A percentile compares a stretch with the other conserved stretches of the same genome.
These are phyloP conservation scores for Tuber magnatum DNA, from an alignment of 495 filamentous ascomycete genomes.

Conservation along the genomic window DNA sequence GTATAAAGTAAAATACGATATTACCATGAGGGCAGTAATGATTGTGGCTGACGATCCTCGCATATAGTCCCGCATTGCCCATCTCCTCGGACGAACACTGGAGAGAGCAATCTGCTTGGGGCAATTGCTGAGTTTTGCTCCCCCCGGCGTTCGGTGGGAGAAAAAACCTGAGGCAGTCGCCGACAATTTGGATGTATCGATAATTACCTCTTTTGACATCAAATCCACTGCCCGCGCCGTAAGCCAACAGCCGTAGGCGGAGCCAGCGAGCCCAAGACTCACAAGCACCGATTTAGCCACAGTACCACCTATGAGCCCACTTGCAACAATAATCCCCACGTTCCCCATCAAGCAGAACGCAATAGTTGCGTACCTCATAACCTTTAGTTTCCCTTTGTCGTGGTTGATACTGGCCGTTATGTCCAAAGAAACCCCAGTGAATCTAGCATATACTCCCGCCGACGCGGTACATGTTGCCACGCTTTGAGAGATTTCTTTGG, in stretches of 20 bases:
- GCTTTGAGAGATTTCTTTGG: background rate
- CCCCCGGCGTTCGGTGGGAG: background rate
- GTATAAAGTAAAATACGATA: conserved; percentile 9
- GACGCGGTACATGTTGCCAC: background rate
- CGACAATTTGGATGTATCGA: background rate
- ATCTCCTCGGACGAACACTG: background rate
- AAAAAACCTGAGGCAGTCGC: background rate
- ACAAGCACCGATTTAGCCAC: background rate
- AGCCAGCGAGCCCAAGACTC: background rate
- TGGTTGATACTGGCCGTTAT: background rate
- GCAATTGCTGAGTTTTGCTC: background rate
- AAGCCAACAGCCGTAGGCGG: background rate
- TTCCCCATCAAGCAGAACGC: background rate
- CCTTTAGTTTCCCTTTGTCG: background rate
- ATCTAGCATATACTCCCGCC: background rate
- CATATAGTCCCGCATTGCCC: background rate
- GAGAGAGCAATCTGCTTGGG: background rate
- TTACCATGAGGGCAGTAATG: background rate
- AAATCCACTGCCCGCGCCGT: background rate
- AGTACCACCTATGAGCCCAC: background rate
- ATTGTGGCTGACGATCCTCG: background rate
- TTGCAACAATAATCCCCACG: background rate
- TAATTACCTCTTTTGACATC: background rate
- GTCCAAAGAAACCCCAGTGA: background rate
- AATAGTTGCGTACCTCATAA: background rate